Conservation (phyloP, 495 filamentous ascomycete species). For the Podospora australis region DNA sequence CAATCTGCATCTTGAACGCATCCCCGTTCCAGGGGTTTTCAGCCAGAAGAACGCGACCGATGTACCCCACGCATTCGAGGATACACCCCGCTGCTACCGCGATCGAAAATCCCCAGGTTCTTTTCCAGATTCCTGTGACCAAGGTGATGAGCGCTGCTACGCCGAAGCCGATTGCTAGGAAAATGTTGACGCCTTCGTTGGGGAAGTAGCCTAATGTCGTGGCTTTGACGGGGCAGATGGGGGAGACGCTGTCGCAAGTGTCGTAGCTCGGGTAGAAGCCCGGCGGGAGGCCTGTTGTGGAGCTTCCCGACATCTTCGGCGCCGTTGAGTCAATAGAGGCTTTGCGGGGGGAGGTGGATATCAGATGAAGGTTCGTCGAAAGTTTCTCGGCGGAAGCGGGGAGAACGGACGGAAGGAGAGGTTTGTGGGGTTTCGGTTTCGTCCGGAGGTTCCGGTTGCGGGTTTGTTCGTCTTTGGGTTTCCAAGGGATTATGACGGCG, state of each 20-base stretch:
- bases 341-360: background rate
- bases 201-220: constrained; percentile 67
- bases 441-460: no score
- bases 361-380: background rate
- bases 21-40: constrained; percentile 50
- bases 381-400: background rate
- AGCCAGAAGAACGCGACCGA: constrained; percentile 54
- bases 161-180: constrained; percentile 52
- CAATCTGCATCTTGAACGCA: constrained; percentile 63
- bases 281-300: constrained; percentile 8
- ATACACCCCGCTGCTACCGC: constrained; percentile 45
- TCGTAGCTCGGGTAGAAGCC: constrained; percentile 23
- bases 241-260: constrained; percentile 43
- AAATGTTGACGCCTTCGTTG: constrained; percentile 54
- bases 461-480: no score
- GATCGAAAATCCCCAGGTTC: constrained; percentile 56
- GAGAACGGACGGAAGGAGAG: background rate
- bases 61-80: constrained; percentile 45
- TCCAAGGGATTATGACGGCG: no score
- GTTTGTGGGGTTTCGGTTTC: no score
- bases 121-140: constrained; percentile 50
- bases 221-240: constrained; percentile 48
- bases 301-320: no score
- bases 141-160: constrained; percentile 43
- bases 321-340: constrained; percentile 8